Evolutionary conservation across 108 stramenopile species (phyloP).

Genomic region (Skeletonema potamos): DNA sequence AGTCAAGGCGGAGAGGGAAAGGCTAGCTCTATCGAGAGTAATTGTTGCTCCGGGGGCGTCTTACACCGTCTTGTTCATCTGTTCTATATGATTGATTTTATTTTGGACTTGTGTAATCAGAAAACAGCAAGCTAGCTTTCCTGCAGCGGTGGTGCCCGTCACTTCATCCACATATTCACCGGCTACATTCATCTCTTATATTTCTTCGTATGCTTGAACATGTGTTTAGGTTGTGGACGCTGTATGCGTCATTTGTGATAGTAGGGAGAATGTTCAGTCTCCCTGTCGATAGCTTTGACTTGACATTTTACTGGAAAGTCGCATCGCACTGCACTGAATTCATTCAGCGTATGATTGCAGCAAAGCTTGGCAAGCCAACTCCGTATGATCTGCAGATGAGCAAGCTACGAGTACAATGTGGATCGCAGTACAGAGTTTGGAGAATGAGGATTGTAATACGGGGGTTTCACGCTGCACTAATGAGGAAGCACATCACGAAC

Average conservation of each 20-base stretch:
- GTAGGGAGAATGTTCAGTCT: neutral
- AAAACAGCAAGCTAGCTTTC: no score
- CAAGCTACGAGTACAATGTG: neutral
- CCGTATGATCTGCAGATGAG: slow-evolving; percentile 4
- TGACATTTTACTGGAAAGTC: neutral
- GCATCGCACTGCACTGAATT: neutral
- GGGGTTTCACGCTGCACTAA: neutral
- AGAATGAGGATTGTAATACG: neutral
- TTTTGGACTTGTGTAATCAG: neutral
- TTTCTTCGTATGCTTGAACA: neutral
- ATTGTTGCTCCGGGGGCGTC: neutral
- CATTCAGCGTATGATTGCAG: neutral
- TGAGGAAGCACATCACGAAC: neutral
- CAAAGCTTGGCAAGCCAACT: neutral
- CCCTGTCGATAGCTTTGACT: neutral
- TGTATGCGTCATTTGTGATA: neutral
- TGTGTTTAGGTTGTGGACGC: neutral
- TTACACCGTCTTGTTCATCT: neutral
- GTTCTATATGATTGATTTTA: neutral
- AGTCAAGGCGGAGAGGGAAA: neutral
- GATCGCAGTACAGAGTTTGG: neutral
- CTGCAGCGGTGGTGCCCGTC: neutral
- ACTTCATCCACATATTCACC: neutral
- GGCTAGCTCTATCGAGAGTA: neutral
- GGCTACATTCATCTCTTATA: neutral